phyloP scores from a whole-genome alignment of 1,284 basidiomycete species.

The Melanopsichium pennsylvanicum region DNA sequence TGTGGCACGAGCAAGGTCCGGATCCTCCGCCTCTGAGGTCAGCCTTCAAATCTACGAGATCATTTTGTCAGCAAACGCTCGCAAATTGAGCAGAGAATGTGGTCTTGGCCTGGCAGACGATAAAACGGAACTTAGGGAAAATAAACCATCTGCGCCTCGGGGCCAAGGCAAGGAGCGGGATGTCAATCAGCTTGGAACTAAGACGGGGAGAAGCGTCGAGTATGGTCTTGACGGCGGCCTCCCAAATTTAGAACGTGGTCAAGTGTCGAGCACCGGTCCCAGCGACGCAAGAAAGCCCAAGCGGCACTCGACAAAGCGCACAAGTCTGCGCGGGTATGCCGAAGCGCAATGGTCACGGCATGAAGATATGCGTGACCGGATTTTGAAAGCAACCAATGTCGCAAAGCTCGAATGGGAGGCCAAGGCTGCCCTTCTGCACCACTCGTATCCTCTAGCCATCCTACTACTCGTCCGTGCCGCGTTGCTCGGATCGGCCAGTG shows the following conservation, averaged over 20 bases:
- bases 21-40: conserved; percentile 13
- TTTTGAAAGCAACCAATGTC: conserved; percentile 31
- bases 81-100: conserved; percentile 28
- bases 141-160: no score
- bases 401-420: conserved; percentile 52
- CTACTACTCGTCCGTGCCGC: conserved; percentile 44
- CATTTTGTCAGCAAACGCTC: conserved; percentile 32
- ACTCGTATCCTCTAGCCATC: conserved; percentile 42
- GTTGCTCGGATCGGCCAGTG: conserved; percentile 30
- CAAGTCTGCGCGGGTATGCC: conserved; percentile 35
- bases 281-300: conserved; percentile 1
- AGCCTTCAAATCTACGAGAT: conserved; percentile 43
- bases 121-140: no score
- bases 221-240: no score
- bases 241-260: background rate
- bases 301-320: conserved; percentile 21
- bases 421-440: conserved; percentile 40
- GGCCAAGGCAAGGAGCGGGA: no score
- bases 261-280: background rate
- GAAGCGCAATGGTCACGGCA: conserved; percentile 29
- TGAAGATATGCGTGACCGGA: conserved; percentile 31
- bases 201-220: no score
- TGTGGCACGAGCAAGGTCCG: conserved; percentile 5
- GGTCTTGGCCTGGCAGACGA: conserved; percentile 34
- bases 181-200: no score